These are phyloP conservation scores for Torulaspora delbrueckii DNA, from an alignment of 805 yeast species.

Conservation along the genomic window DNA sequence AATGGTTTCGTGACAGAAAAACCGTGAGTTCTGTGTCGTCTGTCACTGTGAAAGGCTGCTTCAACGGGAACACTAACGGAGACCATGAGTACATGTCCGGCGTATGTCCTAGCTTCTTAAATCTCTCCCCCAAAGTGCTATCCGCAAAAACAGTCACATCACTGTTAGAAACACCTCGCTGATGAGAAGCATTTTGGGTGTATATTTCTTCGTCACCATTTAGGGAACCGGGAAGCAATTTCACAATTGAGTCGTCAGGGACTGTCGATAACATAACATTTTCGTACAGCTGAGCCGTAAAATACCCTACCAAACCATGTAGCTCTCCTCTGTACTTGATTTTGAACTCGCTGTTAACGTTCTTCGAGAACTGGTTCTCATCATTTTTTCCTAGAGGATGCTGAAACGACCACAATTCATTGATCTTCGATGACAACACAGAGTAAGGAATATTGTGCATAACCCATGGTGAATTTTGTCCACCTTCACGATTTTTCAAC, in stretches of 20 bases:
- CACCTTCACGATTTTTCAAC: slow-evolving; percentile 24
- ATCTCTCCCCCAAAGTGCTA: slow-evolving; percentile 13
- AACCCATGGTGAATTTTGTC: slow-evolving; percentile 44
- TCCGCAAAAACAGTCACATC: background rate
- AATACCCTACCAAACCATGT: slow-evolving; percentile 74
- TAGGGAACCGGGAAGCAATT: slow-evolving; percentile 3
- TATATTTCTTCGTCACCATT: background rate
- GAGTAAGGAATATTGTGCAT: slow-evolving; percentile 41
- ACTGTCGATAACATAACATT: slow-evolving; percentile 40
- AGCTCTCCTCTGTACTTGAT: slow-evolving; percentile 48
- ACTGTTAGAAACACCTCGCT: slow-evolving; percentile 33
- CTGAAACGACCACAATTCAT: slow-evolving; percentile 55
- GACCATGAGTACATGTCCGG: slow-evolving; percentile 58
- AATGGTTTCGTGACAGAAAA: slow-evolving; percentile 44
- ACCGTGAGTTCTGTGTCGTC: slow-evolving; percentile 54
- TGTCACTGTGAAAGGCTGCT: slow-evolving; percentile 46
- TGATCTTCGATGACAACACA: slow-evolving; percentile 42
- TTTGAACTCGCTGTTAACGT: slow-evolving; percentile 38
- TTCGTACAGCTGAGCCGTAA: slow-evolving; percentile 62
- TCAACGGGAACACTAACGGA: slow-evolving; percentile 60
- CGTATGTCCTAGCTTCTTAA: slow-evolving; percentile 31
- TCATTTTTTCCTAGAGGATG: slow-evolving; percentile 41
- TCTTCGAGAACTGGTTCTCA: slow-evolving; percentile 17
- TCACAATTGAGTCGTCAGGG: slow-evolving; percentile 24
- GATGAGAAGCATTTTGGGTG: background rate